Base-by-base conservation (phyloP, 306 rosid species). In the Dalbergia cochinchinensis region DNA sequence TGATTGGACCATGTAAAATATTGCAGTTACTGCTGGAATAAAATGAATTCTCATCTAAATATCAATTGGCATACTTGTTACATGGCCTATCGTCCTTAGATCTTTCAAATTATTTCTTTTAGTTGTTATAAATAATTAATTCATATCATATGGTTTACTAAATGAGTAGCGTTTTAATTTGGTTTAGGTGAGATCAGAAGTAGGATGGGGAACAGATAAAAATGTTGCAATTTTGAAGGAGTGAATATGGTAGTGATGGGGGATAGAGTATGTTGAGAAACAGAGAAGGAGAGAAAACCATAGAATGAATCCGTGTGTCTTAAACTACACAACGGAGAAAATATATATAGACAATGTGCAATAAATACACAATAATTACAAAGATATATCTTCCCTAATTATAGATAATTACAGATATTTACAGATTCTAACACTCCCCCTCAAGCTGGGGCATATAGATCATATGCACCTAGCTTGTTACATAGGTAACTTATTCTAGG, bases 141-240 rank as follows among this genome's bases (percentile, higher is more conserved):
- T 69, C 15, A 39, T 18, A 35, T 9, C 20, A 31, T 42, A 76
- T 41, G 65, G 69, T 77, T 14, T 50, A 26, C 34, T 19, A 6
- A 77, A 65, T 31, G 20, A 76, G 14, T 54, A 34, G 54, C 41
- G 31, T 37, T 44, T 35, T 63, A 64, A 79, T 74, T 20, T 80
- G 64, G 76, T 73, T 76, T 64, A 78, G 69, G 69, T 59, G 57
- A 69, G 57, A 69, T 58, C 35, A 54, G 81, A 65, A 54, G 80
- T 86, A 22, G 66, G 71, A 66, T 37, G n/a, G 14, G 48, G 15
- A 22, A 64, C 59, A 15, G 31, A 47, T 48, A 71, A 64, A 33
- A 35, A 59, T 41, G 19, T 31, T 39, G 33, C 18, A 47, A 55
- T 65, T 59, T 58, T 48, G 35, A 48, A 3, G 72, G 44, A 50